These are phyloP conservation scores for Candida ficus DNA, from an alignment of 805 yeast species.

Conservation along the genomic window DNA sequence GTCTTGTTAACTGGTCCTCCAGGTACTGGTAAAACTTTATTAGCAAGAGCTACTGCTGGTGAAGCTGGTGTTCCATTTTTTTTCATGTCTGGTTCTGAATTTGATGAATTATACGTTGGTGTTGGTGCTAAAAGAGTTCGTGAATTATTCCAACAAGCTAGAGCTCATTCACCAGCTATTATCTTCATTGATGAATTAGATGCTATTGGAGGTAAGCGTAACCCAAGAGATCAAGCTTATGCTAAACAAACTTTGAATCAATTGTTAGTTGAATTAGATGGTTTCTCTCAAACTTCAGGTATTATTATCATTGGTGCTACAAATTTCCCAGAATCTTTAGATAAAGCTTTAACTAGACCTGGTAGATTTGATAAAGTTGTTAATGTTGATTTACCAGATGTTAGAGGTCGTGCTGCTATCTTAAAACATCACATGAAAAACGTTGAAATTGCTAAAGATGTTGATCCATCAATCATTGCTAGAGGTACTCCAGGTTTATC, in stretches of 20 bases:
- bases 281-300: slow-evolving; percentile 87
- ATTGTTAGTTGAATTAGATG: slow-evolving; percentile 92
- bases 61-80: slow-evolving; percentile 99
- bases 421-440: slow-evolving; percentile 87
- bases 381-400: slow-evolving; percentile 94
- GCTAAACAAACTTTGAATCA: slow-evolving; percentile 97
- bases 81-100: slow-evolving; percentile 97
- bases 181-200: slow-evolving; percentile 96
- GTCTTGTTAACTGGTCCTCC: slow-evolving; percentile 97
- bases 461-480: slow-evolving; percentile 86
- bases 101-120: slow-evolving; percentile 97
- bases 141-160: slow-evolving; percentile 87
- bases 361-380: slow-evolving; percentile 97
- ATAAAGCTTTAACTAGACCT: slow-evolving; percentile 96
- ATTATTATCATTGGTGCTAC: slow-evolving; percentile 97
- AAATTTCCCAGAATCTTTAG: slow-evolving; percentile 94
- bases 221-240: slow-evolving; percentile 96
- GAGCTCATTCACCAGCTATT: slow-evolving; percentile 94
- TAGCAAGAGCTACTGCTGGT: slow-evolving; percentile 98
- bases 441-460: slow-evolving; percentile 78
- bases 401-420: slow-evolving; percentile 93
- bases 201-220: slow-evolving; percentile 97
- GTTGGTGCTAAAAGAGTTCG: slow-evolving; percentile 98
- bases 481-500: slow-evolving; percentile 97
- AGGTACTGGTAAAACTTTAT: slow-evolving; percentile 95